Base-by-base conservation (phyloP, 1,139 yeast genomes). In the Candida smagusa region DNA sequence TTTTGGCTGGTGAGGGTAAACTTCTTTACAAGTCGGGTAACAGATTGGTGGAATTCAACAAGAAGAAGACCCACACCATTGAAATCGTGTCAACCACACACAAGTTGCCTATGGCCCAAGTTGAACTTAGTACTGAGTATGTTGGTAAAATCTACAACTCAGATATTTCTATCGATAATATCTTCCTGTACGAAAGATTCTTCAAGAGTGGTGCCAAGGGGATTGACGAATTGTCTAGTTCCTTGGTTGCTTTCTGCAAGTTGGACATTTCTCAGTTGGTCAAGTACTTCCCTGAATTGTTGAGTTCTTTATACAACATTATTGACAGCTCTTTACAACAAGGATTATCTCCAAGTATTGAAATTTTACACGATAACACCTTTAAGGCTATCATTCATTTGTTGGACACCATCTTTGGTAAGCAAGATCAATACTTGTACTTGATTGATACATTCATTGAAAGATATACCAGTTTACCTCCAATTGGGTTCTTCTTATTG, bases 101-200 rank as follows among this genome's bases (percentile, higher is more conserved):
- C 45, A 53, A 54, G 52, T 33, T 65, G 22, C 63, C 72, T 12
- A 63, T 73, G 48, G 85, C 80, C 6, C 63, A 70, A 30, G 63
- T 83, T 38, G 84, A 81, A 46, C 51, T 84, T 13, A 66, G 75
- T 27, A 68, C 87, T 1, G 81, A 77, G 41, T 86, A 85, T 54
- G 79, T 82, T 41, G 96, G 96, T 22, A 81, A 77, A 48, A 61
- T 68, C 11, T 84, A 68, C 61, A 85, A 84, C 52, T 65, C 80
- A 12, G 89, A 84, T 46, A 47, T 64, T 16, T 65, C 83, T 4
- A 70, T 84, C 44, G 80, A 77, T 37, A 71, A 72, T 37, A 65
- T 87, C 39, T 60, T 83, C 48, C 74, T 73, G 45, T 81, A 79
- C 74, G 79, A 68, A 44, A 58, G 69, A 35, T 62, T 71, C 28